phyloP scores from a whole-genome alignment of 768 basidiomycete genomes.

The Macrolepiota fuliginosa region DNA sequence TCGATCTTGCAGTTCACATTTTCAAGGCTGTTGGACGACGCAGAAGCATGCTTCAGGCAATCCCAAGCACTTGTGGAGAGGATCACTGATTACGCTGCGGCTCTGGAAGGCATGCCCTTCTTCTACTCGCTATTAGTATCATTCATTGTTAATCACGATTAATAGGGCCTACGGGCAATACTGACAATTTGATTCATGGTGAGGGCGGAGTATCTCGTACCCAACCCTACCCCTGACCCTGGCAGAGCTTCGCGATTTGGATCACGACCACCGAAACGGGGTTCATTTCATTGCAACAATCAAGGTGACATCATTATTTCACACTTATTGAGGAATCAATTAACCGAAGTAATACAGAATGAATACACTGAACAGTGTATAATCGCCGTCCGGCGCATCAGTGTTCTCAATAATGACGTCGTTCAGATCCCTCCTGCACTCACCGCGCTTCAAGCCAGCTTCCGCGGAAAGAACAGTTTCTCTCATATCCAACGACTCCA shows the following conservation, averaged over 20 bases:
- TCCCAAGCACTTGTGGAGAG: slow-evolving; percentile 60
- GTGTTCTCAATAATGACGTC: slow-evolving; percentile 77
- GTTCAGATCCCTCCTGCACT: slow-evolving; percentile 69
- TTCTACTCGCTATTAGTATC: slow-evolving; percentile 31
- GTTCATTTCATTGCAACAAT: slow-evolving; percentile 52
- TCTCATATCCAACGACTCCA: slow-evolving; percentile 89
- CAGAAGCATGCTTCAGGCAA: slow-evolving; percentile 49
- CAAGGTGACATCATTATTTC: slow-evolving; percentile 39
- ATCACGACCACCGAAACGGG: slow-evolving; percentile 60
- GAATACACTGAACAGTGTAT: slow-evolving; percentile 68
- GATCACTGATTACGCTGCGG: slow-evolving; percentile 46
- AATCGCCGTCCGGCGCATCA: slow-evolving; percentile 68
- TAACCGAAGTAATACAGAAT: slow-evolving; percentile 49
- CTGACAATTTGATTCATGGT: slow-evolving; percentile 5
- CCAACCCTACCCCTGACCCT: neutral
- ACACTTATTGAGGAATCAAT: slow-evolving; percentile 10
- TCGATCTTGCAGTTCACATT: neutral
- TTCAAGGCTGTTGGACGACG: slow-evolving; percentile 57
- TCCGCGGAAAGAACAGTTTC: slow-evolving; percentile 79
- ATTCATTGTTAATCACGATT: slow-evolving; percentile 26
- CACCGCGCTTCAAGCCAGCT: slow-evolving; percentile 62
- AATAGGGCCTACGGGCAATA: slow-evolving; percentile 1
- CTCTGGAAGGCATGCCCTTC: slow-evolving; percentile 46
- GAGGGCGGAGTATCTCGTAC: neutral
- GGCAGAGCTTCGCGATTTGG: slow-evolving; percentile 62